Evolutionary conservation across 1,139 yeast species (phyloP).

Genomic region (Spencermartinsiella ligniputridi): DNA sequence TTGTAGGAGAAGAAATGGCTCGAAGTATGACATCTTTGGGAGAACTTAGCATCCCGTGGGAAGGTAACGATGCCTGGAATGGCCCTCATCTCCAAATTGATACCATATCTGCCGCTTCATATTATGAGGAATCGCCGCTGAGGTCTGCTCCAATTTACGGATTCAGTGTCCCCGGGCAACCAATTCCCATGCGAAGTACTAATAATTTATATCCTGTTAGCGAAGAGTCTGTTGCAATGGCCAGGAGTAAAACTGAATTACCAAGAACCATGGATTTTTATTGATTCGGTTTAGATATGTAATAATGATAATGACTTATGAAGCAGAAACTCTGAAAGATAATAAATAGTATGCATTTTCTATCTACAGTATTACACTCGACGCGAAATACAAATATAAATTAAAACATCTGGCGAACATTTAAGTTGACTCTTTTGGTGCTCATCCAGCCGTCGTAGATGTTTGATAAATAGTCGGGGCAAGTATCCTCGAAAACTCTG

Average conservation of each 20-base stretch:
- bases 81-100: neutral
- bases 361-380: neutral
- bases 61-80: neutral
- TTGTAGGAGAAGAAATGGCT: conserved; percentile 24
- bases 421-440: conserved; percentile 38
- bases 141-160: neutral
- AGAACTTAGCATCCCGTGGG: conserved; percentile 7
- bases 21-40: conserved; percentile 33
- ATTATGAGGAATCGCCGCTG: neutral
- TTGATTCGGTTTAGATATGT: neutral
- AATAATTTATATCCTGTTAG: conserved; percentile 1
- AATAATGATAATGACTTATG: neutral
- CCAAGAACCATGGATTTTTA: conserved; percentile 4
- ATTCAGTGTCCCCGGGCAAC: neutral
- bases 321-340: neutral
- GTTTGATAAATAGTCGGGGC: conserved; percentile 29
- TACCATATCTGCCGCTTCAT: neutral
- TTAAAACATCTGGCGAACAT: conserved; percentile 39
- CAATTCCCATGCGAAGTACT: neutral
- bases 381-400: neutral
- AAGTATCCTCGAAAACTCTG: conserved; percentile 32
- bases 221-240: conserved; percentile 5
- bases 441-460: conserved; percentile 32
- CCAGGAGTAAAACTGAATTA: conserved; percentile 15
- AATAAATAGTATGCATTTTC: neutral